Evolutionary conservation across 1,139 yeast genomes (phyloP), one percentile per base, ranked within the genome.

Genomic region (Yamadazyma siamensis): DNA sequence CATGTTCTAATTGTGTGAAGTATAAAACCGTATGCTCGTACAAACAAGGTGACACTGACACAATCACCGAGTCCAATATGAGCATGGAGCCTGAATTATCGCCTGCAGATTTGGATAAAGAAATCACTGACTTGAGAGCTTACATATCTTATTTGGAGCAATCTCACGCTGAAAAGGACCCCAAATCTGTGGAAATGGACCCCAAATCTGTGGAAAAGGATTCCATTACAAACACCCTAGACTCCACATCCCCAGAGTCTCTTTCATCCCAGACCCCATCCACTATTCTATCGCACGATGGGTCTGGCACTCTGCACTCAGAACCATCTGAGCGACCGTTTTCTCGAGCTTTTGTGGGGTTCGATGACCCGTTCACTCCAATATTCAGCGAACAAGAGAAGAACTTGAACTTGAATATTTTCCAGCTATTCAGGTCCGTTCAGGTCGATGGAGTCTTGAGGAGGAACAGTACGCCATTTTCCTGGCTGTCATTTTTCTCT

Each of bases 1-100:
- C 46, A 3, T 43, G 47, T 23, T 23, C 35, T 4, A 39, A 40
- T 10, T 43, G 47, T 28, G 27, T 32, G 3, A 40, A 37, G 20
- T 36, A 33, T 9, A 34, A 34, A 9, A 28, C 23, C 4, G 21
- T 26, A 11, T 39, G 43, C 25, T 15, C 13, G 20, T 40, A 38
- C 27, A 31, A 30, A 5, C 16, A 29, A 8, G 11, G 17, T 22
- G 15, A 18, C 10, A 18, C 10, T 7, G 15, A 18, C 10, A 18
- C 10, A 10, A 4, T 3, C 4, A 4, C 15, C 13, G 16, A 10
- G 28, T 25, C 6, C 15, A 4, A 3, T 10, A n/a, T 3, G 27
- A 4, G 14, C 14, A 25, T 15, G 4, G 7, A 9, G 4, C 6
- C 8, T 12, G 25, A 23, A 7, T 12, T 13, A 10, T 13, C 23